phyloP scores from a whole-genome alignment of 805 yeast species.

The Zygotorulaspora florentina region DNA sequence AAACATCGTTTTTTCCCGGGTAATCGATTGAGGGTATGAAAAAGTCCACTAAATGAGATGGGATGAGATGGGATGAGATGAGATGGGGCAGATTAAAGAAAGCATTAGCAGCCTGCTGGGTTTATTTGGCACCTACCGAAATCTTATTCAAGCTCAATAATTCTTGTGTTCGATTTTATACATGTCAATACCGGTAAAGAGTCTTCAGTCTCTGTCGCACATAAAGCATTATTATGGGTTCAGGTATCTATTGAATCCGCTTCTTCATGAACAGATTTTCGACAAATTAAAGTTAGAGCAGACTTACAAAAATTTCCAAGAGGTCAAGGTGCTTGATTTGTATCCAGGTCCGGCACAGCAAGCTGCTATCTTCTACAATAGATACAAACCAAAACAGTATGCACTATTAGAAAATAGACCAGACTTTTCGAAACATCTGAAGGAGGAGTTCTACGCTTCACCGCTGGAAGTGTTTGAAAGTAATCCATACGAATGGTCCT shows the following conservation, averaged over 20 bases:
- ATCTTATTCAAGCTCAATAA: not conserved
- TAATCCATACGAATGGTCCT: constrained; percentile 68
- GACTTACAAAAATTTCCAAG: constrained; percentile 33
- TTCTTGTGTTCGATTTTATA: not conserved
- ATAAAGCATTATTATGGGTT: constrained; percentile 24
- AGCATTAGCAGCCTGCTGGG: too few relatives aligned
- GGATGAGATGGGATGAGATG: not conserved
- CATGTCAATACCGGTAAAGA: constrained; percentile 12
- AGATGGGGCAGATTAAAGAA: too few relatives aligned
- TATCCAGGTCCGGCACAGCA: constrained; percentile 59
- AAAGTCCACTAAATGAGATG: not conserved
- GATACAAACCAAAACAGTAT: constrained; percentile 59
- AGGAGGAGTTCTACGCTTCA: constrained; percentile 4
- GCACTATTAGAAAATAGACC: constrained; percentile 53
- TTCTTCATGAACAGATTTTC: constrained; percentile 36
- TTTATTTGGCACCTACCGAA: not conserved
- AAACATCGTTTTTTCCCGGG: not conserved
- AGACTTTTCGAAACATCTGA: constrained; percentile 12
- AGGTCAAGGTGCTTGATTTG: constrained; percentile 52
- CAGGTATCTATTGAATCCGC: constrained; percentile 23
- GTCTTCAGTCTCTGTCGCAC: constrained; percentile 11
- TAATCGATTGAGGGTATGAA: not conserved
- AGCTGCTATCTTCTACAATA: constrained; percentile 57
- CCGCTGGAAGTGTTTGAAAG: constrained; percentile 35
- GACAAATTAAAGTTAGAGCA: constrained; percentile 44